Base-by-base conservation (phyloP, 129 eudicot genomes). In the Artemisia tridentata region DNA sequence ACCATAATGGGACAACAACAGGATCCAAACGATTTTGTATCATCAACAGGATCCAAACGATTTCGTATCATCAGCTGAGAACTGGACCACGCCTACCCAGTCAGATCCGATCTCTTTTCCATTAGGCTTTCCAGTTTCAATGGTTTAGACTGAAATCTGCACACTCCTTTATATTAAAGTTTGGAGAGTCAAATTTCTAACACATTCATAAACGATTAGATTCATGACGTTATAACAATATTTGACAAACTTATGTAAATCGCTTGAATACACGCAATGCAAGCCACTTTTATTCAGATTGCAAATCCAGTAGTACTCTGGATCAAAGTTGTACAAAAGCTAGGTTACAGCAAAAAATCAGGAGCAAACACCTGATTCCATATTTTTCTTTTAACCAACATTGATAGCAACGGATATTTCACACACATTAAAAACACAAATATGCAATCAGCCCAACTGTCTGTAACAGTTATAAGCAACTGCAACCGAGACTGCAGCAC, bases 401-500 rank as follows among this genome's bases (percentile, higher is more conserved):
- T 43, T 54, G 53, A 61, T 52, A 73, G 67, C 10, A 15, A 57
- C 7, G 1, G 66, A 45, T 57, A 27, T 49, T 38, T 67, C 68
- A 75, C 74, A 56, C 57, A 66, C 73, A 75, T 18, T 19, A 45
- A 43, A 73, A 66, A 29, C 3, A 50, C 17, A 57, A 63, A 77
- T 17, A 38, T 8, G 61, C 65, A 54, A 45, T 69, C 56, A 86
- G 52, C 79, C 76, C 71, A 83, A 72, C 77, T 84, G 88, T 74
- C 80, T 89, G 80, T 86, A 89, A 75, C 98, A 92, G 56, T 75
- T 92, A 69, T 83, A 89, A 52, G 97, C 92, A 63, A 85, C 83
- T 4, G 82, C 92, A 77, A 93, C 90, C 3, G 97, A 93, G n/a
- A 84, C 65, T 19, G 86, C 90, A 77, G 99, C 99, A 76, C 87